phyloP scores from a whole-genome alignment of 805 yeast genomes.

The Metschnikowia lochheadii region DNA sequence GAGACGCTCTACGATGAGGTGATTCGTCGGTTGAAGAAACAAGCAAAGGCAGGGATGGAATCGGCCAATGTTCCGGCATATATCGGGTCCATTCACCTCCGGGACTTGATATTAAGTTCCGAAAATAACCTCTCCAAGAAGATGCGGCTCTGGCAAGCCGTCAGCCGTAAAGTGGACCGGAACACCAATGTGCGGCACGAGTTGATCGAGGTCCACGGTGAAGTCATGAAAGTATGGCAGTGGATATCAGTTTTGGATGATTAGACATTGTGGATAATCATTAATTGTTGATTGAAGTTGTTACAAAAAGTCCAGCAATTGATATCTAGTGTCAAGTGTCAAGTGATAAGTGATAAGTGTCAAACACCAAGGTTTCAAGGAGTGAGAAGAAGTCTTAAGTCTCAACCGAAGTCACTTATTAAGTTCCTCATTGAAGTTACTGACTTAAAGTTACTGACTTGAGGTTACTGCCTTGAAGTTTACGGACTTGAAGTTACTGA shows the following conservation, averaged over 20 bases:
- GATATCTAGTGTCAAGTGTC: no score
- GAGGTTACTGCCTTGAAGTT: no score
- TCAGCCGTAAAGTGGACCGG: constrained; percentile 53
- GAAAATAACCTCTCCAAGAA: constrained; percentile 33
- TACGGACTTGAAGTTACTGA: no score
- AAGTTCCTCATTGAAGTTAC: no score
- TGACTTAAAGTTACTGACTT: no score
- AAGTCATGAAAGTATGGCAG: constrained; percentile 82
- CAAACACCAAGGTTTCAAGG: no score
- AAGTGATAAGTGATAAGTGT: no score
- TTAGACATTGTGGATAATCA: background rate
- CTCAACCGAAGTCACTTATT: no score
- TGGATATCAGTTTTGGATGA: constrained; percentile 47
- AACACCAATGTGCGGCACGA: constrained; percentile 62
- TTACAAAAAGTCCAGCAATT: no score
- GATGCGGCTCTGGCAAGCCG: constrained; percentile 54
- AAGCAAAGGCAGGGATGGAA: constrained; percentile 32
- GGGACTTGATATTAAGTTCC: constrained; percentile 55
- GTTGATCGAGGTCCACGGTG: constrained; percentile 76
- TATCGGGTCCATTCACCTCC: constrained; percentile 66
- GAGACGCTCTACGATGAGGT: constrained; percentile 47
- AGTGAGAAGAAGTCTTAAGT: no score
- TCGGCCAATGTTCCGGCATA: constrained; percentile 35
- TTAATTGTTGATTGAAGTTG: no score
- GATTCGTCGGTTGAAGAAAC: constrained; percentile 46